Conservation (phyloP, 73 alveolate genomes). For the Paramecium pentaurelia region DNA sequence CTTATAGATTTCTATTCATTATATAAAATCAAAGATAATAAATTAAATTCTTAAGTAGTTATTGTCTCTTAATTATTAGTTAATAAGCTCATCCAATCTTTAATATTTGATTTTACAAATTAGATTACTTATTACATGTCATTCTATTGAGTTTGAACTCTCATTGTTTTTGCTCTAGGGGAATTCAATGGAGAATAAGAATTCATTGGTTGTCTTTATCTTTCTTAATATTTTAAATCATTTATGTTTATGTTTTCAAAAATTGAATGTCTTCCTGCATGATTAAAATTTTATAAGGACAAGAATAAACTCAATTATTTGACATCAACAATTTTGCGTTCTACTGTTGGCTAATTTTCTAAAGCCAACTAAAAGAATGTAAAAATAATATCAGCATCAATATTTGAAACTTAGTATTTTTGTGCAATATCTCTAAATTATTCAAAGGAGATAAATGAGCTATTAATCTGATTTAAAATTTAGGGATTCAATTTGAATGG, state of each 20-base stretch:
- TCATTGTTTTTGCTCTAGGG: slow-evolving; percentile 58
- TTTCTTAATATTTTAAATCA: slow-evolving; percentile 25
- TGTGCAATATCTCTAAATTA: slow-evolving; percentile 8
- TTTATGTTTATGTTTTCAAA: slow-evolving; percentile 28
- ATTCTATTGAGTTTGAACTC: slow-evolving; percentile 3
- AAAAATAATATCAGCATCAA: not conserved
- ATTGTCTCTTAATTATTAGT: not conserved
- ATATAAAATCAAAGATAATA: not conserved
- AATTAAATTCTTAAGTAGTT: not conserved
- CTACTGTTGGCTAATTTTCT: not conserved
- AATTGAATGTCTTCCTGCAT: slow-evolving; percentile 24
- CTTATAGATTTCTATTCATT: slow-evolving; percentile 2
- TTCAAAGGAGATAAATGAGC: not conserved
- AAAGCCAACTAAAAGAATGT: not conserved
- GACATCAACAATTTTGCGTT: not conserved
- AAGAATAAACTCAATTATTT: not conserved
- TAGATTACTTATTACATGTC: slow-evolving; percentile 3
- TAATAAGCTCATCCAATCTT: not conserved
- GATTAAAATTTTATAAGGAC: not conserved
- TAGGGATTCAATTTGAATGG: slow-evolving; percentile 25
- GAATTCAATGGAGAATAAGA: slow-evolving; percentile 51
- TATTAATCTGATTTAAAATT: not conserved
- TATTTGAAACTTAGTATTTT: not conserved
- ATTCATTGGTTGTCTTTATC: not conserved
- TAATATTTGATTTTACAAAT: slow-evolving; percentile 8